Evolutionary conservation across 352 stramenopile genomes (phyloP).

Genomic region (Phytophthora vignae): DNA sequence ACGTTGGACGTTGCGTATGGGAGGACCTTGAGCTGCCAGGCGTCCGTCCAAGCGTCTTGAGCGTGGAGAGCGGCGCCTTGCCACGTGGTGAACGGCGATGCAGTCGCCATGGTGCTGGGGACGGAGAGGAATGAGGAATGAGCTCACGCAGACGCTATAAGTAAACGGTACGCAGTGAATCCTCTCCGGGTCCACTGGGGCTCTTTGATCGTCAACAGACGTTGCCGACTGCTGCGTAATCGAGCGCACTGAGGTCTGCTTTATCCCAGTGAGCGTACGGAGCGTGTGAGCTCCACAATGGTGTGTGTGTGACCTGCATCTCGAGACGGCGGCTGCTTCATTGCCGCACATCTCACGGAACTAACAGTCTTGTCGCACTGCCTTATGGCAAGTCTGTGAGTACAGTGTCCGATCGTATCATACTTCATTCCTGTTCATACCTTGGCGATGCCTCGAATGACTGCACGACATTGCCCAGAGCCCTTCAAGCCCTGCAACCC

Average conservation of each 20-base stretch:
- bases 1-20: slow-evolving; percentile 48
- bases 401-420: too few relatives aligned
- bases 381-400: background rate
- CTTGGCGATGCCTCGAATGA: background rate
- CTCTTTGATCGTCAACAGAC: background rate
- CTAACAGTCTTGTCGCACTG: background rate
- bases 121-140: slow-evolving; percentile 21
- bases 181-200: slow-evolving; percentile 6
- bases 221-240: slow-evolving; percentile 13
- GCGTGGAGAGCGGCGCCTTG: slow-evolving; percentile 39
- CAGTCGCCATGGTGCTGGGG: slow-evolving; percentile 23
- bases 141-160: slow-evolving; percentile 9
- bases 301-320: background rate
- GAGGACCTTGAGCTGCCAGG: slow-evolving; percentile 43
- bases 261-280: background rate
- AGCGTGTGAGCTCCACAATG: background rate
- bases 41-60: slow-evolving; percentile 41
- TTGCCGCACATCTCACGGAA: background rate
- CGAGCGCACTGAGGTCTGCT: background rate
- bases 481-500: too few relatives aligned
- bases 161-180: slow-evolving; percentile 25
- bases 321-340: background rate
- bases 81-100: slow-evolving; percentile 39
- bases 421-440: too few relatives aligned
- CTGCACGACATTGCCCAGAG: too few relatives aligned